Base-by-base conservation (phyloP, 1,284 basidiomycete species). In the Boletellus sp. region DNA sequence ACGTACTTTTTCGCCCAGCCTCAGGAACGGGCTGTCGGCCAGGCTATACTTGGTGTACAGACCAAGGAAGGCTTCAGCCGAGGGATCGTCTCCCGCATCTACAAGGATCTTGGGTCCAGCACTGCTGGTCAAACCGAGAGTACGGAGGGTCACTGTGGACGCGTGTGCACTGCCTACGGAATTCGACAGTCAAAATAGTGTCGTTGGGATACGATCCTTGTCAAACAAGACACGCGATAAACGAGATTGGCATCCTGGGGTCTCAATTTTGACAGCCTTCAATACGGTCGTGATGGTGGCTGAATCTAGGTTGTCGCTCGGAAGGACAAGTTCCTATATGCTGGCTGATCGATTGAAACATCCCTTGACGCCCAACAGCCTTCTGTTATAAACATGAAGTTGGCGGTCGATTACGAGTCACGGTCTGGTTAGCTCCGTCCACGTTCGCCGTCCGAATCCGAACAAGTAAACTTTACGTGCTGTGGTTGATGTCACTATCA, bases 291-390 rank as follows among this genome's bases (percentile, higher is more conserved):
- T 45, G n/a, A 22, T 48, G 8, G 43, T 1, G 1, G 38, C 38
- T 2, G 42, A 38, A 32, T 41, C 53, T 8, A 38, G 35, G n/a
- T 5, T 22, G 8, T 51, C 37, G 26, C 16, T 33, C 0, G 56
- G 52, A 43, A 71, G 41, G 16, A 32, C 54, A 21, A 87, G 57
- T 44, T 76, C 69, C 79, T 81, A 86, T 24, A 90, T 78, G 0
- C 74, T 73, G 2, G 76, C 67, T 0, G 81, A 80, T 1, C 86
- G 74, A 59, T 89, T 90, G 55, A 72, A 75, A 64, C 88, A 90
- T 18, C 72, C 74, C 50, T 78, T 80, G 51, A 85, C 64, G 0
- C 87, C 88, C 8, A 89, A 71, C 22, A 81, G 60, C 45, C 79
- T 75, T 8, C 78, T 80, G 46, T 87, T 85, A 2, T n/a, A n/a